phyloP scores from a whole-genome alignment of 2,329 filamentous ascomycete genomes.

The Rhynchosporium graminicola region DNA sequence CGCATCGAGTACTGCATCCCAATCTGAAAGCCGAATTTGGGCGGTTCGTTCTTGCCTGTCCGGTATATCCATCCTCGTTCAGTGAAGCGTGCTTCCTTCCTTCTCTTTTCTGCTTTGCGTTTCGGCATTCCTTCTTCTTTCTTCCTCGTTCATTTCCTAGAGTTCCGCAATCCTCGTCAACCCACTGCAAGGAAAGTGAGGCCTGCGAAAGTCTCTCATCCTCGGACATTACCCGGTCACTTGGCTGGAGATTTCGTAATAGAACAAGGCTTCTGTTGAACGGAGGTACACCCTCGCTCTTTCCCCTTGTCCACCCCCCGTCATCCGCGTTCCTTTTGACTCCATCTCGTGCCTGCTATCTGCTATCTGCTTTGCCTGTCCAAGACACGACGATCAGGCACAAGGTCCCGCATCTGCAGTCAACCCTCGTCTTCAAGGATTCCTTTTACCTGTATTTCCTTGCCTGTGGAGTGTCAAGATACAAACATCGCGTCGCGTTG shows the following conservation, averaged over 20 bases:
- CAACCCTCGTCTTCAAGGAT: constrained; percentile 41
- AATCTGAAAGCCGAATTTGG: constrained; percentile 14
- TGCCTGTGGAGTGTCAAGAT: constrained; percentile 35
- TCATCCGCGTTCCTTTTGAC: constrained; percentile 24
- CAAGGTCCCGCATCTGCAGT: constrained; percentile 38
- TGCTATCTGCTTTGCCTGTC: constrained; percentile 21
- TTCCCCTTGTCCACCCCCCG: constrained; percentile 31
- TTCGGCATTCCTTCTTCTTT: constrained; percentile 28
- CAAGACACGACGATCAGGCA: constrained; percentile 37
- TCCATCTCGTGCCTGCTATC: constrained; percentile 23
- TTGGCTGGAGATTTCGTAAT: constrained; percentile 37
- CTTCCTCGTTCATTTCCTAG: constrained; percentile 27
- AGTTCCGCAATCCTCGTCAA: constrained; percentile 34
- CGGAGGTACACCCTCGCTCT: constrained; percentile 40
- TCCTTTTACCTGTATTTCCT: constrained; percentile 30
- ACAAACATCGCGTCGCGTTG: constrained; percentile 40
- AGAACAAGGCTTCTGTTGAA: constrained; percentile 40
- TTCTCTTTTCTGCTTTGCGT: constrained; percentile 31
- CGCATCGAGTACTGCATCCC: constrained; percentile 25
- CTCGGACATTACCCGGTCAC: constrained; percentile 38
- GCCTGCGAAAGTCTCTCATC: constrained; percentile 34
- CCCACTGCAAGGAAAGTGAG: constrained; percentile 35
- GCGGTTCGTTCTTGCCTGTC: constrained; percentile 18
- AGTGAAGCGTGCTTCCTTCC: constrained; percentile 30
- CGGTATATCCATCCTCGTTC: constrained; percentile 37